phyloP scores from a whole-genome alignment of 768 basidiomycete genomes.

The Tylopilus vinaceipallidus region DNA sequence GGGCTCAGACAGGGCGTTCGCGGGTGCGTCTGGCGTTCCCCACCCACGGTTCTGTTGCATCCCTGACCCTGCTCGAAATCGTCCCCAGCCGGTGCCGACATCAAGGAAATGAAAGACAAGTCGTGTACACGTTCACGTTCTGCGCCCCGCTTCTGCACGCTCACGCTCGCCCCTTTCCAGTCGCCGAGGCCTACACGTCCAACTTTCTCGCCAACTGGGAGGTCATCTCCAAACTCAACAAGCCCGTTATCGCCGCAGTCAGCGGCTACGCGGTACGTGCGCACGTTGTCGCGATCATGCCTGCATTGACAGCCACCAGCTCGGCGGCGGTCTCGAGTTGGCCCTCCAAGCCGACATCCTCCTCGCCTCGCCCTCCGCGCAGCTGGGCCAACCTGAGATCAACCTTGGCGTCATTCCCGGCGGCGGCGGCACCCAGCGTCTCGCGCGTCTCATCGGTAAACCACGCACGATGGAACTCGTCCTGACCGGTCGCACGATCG shows the following conservation, averaged over 20 bases:
- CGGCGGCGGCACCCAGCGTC: slow-evolving; percentile 90
- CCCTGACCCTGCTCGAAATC: background rate
- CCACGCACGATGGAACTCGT: slow-evolving; percentile 93
- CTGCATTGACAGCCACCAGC: slow-evolving; percentile 44
- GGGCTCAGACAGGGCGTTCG: slow-evolving; percentile 90
- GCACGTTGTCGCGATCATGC: background rate
- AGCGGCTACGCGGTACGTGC: slow-evolving; percentile 84
- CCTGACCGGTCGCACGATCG: slow-evolving; percentile 80
- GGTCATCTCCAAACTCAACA: slow-evolving; percentile 66
- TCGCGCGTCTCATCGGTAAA: slow-evolving; percentile 84
- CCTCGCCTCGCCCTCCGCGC: slow-evolving; percentile 84
- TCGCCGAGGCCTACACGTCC: slow-evolving; percentile 81
- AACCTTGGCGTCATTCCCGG: slow-evolving; percentile 94
- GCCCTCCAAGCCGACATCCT: slow-evolving; percentile 97
- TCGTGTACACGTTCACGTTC: slow-evolving; percentile 54
- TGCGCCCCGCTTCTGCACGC: background rate
- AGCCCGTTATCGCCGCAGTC: slow-evolving; percentile 95
- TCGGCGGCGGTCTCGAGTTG: slow-evolving; percentile 96
- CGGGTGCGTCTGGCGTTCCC: slow-evolving; percentile 51
- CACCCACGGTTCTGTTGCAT: background rate
- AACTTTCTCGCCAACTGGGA: slow-evolving; percentile 89
- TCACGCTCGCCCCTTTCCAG: slow-evolving; percentile 36
- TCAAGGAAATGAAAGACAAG: slow-evolving; percentile 99
- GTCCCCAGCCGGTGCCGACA: slow-evolving; percentile 85
- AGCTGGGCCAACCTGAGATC: slow-evolving; percentile 96